Percentiles rank a stretch among this genome's conserved stretches.
These are phyloP conservation scores for Trichoderma brevicompactum DNA, from an alignment of 2,329 filamentous ascomycete species.

Conservation along the genomic window DNA sequence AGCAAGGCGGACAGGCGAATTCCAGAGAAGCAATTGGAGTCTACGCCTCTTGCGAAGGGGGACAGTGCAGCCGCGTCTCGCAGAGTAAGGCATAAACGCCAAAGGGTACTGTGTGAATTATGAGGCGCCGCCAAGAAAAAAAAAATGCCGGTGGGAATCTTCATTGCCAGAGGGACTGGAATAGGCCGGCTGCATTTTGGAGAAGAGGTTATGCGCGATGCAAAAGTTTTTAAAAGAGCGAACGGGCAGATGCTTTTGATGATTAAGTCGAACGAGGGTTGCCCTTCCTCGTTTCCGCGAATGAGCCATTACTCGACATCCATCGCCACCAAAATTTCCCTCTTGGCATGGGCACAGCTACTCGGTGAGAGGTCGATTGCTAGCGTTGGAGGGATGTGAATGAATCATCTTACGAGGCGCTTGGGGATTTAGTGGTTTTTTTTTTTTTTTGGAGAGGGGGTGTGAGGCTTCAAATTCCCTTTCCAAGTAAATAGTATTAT, in stretches of 20 bases:
- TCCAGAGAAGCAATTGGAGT: neutral
- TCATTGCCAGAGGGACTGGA: neutral
- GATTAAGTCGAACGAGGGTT: no score
- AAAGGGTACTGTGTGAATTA: constrained; percentile 20
- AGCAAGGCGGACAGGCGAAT: neutral
- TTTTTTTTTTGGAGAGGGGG: no score
- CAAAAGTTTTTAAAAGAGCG: no score
- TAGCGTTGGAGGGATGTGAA: no score
- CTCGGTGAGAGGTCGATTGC: neutral
- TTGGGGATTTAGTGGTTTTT: neutral
- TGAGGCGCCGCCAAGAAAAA: neutral
- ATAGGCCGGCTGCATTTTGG: no score
- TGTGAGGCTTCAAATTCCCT: no score
- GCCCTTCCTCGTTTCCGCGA: neutral
- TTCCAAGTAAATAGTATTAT: no score
- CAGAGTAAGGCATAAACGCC: neutral
- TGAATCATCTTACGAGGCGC: neutral
- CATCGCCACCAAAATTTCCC: neutral
- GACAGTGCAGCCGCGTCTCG: constrained; percentile 14
- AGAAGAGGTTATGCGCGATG: no score
- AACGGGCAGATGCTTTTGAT: no score
- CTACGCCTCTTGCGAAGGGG: neutral
- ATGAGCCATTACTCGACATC: neutral
- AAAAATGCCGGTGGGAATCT: neutral
- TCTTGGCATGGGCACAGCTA: neutral